Conservation (phyloP, 2,329 filamentous ascomycete genomes). For the Fusarium hostae region DNA sequence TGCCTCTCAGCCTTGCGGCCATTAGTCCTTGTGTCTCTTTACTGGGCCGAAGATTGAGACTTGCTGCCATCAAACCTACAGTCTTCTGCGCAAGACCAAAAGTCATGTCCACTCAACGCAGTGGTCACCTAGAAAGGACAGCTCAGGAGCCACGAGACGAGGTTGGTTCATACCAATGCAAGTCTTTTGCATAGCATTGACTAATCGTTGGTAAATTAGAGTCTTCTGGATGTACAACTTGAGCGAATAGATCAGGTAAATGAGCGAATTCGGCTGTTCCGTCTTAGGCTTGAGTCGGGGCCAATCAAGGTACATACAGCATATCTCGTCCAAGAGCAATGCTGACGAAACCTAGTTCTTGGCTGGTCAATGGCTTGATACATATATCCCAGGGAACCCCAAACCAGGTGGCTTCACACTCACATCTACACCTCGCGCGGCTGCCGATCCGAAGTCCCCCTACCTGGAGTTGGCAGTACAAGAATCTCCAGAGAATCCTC, state of each 20-base stretch:
- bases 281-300: conserved; percentile 65
- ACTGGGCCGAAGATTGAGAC: neutral
- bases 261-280: conserved; percentile 73
- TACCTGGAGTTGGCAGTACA: conserved; percentile 86
- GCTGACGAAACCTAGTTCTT: conserved; percentile 65
- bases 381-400: conserved; percentile 74
- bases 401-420: conserved; percentile 90
- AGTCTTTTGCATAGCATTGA: neutral
- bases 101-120: conserved; percentile 35
- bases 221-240: conserved; percentile 71
- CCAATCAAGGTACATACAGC: conserved; percentile 58
- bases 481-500: conserved; percentile 73
- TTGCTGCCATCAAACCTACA: neutral
- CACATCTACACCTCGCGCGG: conserved; percentile 75
- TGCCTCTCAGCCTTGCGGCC: conserved; percentile 5
- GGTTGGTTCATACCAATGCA: conserved; percentile 46
- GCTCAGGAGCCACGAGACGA: conserved; percentile 76
- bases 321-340: neutral
- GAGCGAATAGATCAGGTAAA: conserved; percentile 73
- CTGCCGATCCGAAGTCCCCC: conserved; percentile 52
- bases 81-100: neutral
- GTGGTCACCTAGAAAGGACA: conserved; percentile 51
- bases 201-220: conserved; percentile 44
- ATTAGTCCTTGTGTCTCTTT: neutral
- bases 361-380: conserved; percentile 90